These are phyloP conservation scores for Erysiphe pulchra DNA, from an alignment of 2,329 filamentous ascomycete genomes.

Conservation along the genomic window DNA sequence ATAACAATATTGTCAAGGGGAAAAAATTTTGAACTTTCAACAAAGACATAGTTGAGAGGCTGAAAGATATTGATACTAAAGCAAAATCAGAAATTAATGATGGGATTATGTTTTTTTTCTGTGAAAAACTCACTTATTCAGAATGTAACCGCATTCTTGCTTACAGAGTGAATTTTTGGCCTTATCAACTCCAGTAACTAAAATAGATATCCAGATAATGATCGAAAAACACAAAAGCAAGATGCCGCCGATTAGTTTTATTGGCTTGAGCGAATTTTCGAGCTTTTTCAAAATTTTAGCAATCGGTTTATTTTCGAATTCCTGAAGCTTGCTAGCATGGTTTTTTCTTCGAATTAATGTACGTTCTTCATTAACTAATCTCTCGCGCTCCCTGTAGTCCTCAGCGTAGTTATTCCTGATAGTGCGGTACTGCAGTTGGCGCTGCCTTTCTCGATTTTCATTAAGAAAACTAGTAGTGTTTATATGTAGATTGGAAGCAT, in stretches of 20 bases:
- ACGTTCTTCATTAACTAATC: conserved; percentile 68
- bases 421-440: conserved; percentile 70
- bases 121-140: conserved; percentile 24
- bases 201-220: conserved; percentile 69
- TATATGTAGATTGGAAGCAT: conserved; percentile 51
- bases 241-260: conserved; percentile 71
- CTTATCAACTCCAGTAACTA: conserved; percentile 90
- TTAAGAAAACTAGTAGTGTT: conserved; percentile 60
- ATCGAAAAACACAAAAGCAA: conserved; percentile 49
- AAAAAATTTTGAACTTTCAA: conserved; percentile 59
- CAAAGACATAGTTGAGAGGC: conserved; percentile 73
- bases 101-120: not conserved
- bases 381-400: conserved; percentile 70
- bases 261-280: conserved; percentile 58
- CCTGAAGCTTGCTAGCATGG: conserved; percentile 57
- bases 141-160: conserved; percentile 69
- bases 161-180: conserved; percentile 88
- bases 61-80: conserved; percentile 69
- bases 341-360: conserved; percentile 76
- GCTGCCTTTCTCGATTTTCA: conserved; percentile 71
- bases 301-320: conserved; percentile 49
- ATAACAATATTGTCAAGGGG: conserved; percentile 84
- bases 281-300: conserved; percentile 56
- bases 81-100: conserved; percentile 6
- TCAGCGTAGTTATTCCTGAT: conserved; percentile 54